Base-by-base conservation (phyloP, 2,329 filamentous ascomycete genomes). In the Raffaelea deltoideospora region DNA sequence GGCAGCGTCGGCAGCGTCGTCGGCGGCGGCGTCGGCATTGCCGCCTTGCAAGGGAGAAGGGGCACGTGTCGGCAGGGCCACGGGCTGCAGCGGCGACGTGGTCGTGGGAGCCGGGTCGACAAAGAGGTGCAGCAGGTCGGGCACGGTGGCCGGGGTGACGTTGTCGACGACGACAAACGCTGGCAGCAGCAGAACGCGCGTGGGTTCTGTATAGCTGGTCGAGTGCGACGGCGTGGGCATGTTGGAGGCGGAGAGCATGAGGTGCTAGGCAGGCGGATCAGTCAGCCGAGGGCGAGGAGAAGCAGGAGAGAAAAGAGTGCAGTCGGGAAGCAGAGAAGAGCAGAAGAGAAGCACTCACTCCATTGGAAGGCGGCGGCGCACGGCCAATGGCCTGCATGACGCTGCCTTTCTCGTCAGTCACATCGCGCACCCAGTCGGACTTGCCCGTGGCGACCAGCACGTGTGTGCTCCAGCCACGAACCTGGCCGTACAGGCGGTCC, bases 401-500 rank as follows among this genome's bases (percentile, higher is more conserved):
- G 52, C 79, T 85, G 6, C 80, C 81, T 57, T 82, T 78, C 64
- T 96, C 90, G 52, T 96, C 82, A 39, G 72, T 75, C 32, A 94
- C 83, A 60, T 93, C 80, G 41, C 83, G 63, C 51, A 88, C 80
- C 90, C 90, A 98, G 58, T 98, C 90, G 20, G 78, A 71, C 70
- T 95, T 94, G 42, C 86, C 84, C n/a, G 90, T 98, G 19, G 85
- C 90, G 14, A 96, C 85, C 23, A 98, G 63, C 43, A 94, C 54
- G 58, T 98, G 90, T 17, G 86, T 90, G 50, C 74, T 78, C 81
- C 85, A 96, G 26, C 76, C 84, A 51, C 85, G 82, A 43, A 95
- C 72, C 41, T 81, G 67, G 1, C 88, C 90, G 53, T 92, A 96
- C 34, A 98, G 61, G 48, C 76, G 64, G 52, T 94, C 85, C 7